These are phyloP conservation scores for Suhomyces sp. DNA, from an alignment of 805 yeast species.

Conservation along the genomic window DNA sequence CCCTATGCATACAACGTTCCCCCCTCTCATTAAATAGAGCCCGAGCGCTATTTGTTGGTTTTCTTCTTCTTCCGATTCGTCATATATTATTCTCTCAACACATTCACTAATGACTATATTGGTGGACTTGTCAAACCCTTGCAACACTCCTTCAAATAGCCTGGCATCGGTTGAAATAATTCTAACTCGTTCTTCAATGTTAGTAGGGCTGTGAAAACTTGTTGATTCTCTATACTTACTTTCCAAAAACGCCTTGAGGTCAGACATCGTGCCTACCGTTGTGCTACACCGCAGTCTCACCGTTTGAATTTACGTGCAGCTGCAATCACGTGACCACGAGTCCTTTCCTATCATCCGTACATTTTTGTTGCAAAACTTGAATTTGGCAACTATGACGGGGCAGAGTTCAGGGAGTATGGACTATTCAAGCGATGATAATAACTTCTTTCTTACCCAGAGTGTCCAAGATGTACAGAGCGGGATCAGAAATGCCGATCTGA, in stretches of 20 bases:
- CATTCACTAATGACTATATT: conserved; percentile 56
- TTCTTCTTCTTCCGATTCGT: conserved; percentile 35
- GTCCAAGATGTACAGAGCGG: background rate
- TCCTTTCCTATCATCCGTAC: background rate
- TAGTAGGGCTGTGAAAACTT: conserved; percentile 10
- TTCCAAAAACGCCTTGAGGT: conserved; percentile 11
- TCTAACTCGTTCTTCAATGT: conserved; percentile 45
- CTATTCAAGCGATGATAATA: conserved; percentile 20
- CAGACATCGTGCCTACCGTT: conserved; percentile 10
- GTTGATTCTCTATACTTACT: conserved; percentile 9
- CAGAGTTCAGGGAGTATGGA: conserved; percentile 9
- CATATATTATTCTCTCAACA: conserved; percentile 48
- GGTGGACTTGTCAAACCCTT: conserved; percentile 64
- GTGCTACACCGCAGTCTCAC: background rate
- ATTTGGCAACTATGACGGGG: background rate
- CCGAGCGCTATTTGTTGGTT: conserved; percentile 46
- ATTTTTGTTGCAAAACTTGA: background rate
- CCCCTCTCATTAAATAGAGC: conserved; percentile 55
- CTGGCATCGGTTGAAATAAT: conserved; percentile 59
- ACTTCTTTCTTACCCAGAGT: conserved; percentile 7
- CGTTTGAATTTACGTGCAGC: background rate
- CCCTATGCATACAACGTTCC: conserved; percentile 56
- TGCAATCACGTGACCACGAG: background rate
- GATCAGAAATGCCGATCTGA: background rate
- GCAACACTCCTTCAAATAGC: conserved; percentile 42